Conservation (phyloP, 768 basidiomycete species). For the Boletus edulis region DNA sequence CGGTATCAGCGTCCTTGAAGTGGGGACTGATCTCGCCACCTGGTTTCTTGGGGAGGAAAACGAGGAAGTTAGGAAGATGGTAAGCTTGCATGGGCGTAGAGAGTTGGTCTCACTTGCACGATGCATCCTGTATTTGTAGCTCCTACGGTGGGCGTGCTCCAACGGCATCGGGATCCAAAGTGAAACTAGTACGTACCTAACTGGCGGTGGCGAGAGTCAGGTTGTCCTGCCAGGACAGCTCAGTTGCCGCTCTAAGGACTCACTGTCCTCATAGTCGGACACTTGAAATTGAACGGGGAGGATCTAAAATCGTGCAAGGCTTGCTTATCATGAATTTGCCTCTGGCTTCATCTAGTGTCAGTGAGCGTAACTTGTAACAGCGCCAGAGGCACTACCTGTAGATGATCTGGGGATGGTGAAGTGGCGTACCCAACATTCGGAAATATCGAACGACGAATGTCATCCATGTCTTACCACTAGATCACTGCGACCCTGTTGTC, state of each 20-base stretch:
- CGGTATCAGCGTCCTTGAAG: slow-evolving; percentile 22
- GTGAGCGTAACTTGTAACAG: no score
- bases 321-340: neutral
- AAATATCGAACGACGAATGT: neutral
- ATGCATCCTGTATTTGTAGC: slow-evolving; percentile 16
- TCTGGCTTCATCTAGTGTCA: neutral
- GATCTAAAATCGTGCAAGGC: neutral
- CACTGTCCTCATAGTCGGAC: neutral
- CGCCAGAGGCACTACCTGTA: neutral
- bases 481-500: slow-evolving; percentile 5
- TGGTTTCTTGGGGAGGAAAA: slow-evolving; percentile 25
- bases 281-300: neutral
- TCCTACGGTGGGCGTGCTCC: neutral
- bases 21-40: slow-evolving; percentile 26
- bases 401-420: neutral
- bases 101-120: neutral
- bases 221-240: neutral
- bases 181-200: slow-evolving; percentile 15
- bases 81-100: slow-evolving; percentile 20
- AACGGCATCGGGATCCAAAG: slow-evolving; percentile 5
- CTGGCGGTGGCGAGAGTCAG: slow-evolving; percentile 3
- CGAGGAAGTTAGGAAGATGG: slow-evolving; percentile 25
- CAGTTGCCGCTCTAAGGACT: neutral
- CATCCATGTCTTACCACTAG: neutral
- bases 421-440: neutral